These are phyloP conservation scores for Oryza meyeriana DNA, from an alignment of 176 grass and related monocot genomes.

Conservation along the genomic window DNA sequence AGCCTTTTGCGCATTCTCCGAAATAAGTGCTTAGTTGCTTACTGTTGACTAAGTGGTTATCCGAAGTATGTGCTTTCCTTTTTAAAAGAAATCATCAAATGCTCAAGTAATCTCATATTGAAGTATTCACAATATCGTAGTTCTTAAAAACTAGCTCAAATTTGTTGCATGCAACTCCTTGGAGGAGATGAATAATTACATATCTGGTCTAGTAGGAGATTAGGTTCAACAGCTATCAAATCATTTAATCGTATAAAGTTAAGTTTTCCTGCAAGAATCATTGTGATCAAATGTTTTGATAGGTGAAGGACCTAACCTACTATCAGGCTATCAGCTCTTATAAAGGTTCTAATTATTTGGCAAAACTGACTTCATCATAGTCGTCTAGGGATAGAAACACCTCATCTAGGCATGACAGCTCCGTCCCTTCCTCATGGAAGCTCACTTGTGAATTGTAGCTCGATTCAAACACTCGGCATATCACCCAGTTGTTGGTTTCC, in stretches of 20 bases:
- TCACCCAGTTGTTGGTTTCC: constrained; percentile 76
- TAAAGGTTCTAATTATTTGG: constrained; percentile 46
- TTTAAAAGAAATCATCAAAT: neutral
- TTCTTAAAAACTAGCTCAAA: constrained; percentile 2
- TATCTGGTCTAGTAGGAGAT: constrained; percentile 10
- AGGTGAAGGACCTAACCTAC: neutral
- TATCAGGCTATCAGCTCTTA: neutral
- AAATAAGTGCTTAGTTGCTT: neutral
- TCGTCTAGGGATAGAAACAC: constrained; percentile 97
- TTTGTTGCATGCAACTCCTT: constrained; percentile 29
- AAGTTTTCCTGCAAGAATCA: constrained; percentile 16
- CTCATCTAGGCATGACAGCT: constrained; percentile 95
- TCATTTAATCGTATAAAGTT: constrained; percentile 20
- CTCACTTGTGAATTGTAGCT: constrained; percentile 40
- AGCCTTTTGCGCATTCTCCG: neutral
- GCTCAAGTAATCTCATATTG: neutral
- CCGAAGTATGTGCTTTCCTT: neutral
- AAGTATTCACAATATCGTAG: neutral
- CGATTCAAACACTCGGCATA: constrained; percentile 79
- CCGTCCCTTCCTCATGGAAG: constrained; percentile 62
- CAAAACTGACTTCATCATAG: constrained; percentile 93
- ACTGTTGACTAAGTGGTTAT: constrained; percentile 12
- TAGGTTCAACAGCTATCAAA: constrained; percentile 14
- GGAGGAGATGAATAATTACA: constrained; percentile 36
- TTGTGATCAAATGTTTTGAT: constrained; percentile 23